phyloP scores from a whole-genome alignment of 2,329 filamentous ascomycete genomes.

The Botrytis galanthina region DNA sequence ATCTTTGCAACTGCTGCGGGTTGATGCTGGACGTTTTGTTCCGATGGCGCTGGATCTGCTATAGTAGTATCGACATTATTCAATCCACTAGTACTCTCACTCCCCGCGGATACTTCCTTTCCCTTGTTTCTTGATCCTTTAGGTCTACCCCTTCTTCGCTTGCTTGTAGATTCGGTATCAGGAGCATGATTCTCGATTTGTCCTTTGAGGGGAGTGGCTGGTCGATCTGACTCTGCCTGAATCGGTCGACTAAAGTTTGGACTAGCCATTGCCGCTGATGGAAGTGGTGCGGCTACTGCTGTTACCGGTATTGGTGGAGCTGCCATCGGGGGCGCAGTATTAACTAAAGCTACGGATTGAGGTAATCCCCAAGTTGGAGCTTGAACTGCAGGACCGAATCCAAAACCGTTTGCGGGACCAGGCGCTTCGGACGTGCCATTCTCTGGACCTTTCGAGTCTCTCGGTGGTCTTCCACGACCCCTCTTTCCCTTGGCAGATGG shows the following conservation, averaged over 20 bases:
- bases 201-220: constrained; percentile 28
- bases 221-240: constrained; percentile 25
- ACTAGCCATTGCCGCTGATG: constrained; percentile 9
- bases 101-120: constrained; percentile 25
- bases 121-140: constrained; percentile 52
- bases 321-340: constrained; percentile 28
- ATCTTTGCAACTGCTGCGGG: constrained; percentile 27
- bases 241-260: constrained; percentile 22
- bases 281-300: background rate
- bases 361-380: constrained; percentile 36
- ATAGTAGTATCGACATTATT: background rate
- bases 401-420: constrained; percentile 37
- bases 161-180: constrained; percentile 31
- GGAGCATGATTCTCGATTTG: constrained; percentile 23
- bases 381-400: constrained; percentile 35
- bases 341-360: constrained; percentile 33
- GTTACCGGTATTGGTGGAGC: constrained; percentile 20
- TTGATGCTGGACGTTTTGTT: constrained; percentile 24
- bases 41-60: constrained; percentile 24
- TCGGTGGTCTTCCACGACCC: constrained; percentile 33
- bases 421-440: constrained; percentile 28
- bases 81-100: constrained; percentile 11
- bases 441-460: constrained; percentile 25
- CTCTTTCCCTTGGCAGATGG: constrained; percentile 22
- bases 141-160: constrained; percentile 44